Evolutionary conservation across 2,329 filamentous ascomycete species (phyloP), one percentile per base, ranked within the genome.

Genomic region (Ceratocystis variospora): DNA sequence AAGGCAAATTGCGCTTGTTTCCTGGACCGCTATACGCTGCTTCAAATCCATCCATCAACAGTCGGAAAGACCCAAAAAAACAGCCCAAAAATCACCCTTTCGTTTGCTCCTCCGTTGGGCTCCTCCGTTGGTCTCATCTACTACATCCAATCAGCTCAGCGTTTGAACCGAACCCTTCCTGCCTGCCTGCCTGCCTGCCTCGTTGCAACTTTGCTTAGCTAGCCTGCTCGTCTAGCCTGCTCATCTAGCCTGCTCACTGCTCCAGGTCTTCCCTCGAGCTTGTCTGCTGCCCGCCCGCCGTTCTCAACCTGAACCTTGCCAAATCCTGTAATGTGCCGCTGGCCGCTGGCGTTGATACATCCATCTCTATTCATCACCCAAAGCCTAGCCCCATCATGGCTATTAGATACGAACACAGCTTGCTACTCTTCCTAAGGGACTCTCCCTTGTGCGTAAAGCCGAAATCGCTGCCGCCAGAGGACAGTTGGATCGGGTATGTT

Each of bases 401-500:
- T 22, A 65, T 79, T 73, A 83, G 84, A 79, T 96, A 96, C 76
- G 83, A 88, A 69, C 80, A 83, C 76, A 89, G 92, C 70, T 82
- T 88, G 76, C 80, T 97, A 71, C 79, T 90, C 72, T 81, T 82
- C 74, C 79, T 97, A 72, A 84, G 87, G 76, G 81, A 87, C 68
- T 96, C 93, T 70, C 91, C 91, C 70, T 80, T 96, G 75, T 91
- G 91, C 73, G 79, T 82, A 71, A 95, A 89, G 76, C 93, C 93
- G 61, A 79, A 87, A 69, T 83, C 81, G 70, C 81, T 96, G 59
- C 92, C 91, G 70, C 88, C 90, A 31, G 83, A 87, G 69, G 90
- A 96, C 78, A 90, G 96, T 79, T 97, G 92, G 92, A 96, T 96
- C 90, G 91, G 93, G 88, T 96, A 80, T 74, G 83, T 62, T 19